Evolutionary conservation across 768 basidiomycete species (phyloP).

Genomic region (Russula virescens): DNA sequence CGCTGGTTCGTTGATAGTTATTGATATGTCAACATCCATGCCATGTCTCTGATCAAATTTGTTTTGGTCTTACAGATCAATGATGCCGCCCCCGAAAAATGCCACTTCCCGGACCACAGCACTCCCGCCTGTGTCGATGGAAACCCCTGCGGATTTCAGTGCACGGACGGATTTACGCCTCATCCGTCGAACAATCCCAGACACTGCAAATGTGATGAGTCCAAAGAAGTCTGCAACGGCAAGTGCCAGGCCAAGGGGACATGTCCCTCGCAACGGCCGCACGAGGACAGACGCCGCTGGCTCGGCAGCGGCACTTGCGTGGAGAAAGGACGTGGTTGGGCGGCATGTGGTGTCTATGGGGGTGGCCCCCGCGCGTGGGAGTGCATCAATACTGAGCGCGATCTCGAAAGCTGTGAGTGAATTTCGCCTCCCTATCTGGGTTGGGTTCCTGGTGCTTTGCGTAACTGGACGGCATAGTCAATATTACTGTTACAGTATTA

Average conservation of each 20-base stretch:
- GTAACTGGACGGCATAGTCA: too few relatives aligned
- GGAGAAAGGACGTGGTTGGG: conserved; percentile 28
- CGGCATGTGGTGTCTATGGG: conserved; percentile 42
- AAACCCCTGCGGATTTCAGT: conserved; percentile 42
- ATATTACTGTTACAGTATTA: too few relatives aligned
- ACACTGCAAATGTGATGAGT: conserved; percentile 39
- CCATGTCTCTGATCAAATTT: too few relatives aligned
- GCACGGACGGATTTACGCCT: conserved; percentile 39
- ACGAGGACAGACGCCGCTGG: conserved; percentile 25
- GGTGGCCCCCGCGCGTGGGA: conserved; percentile 40
- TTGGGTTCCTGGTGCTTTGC: too few relatives aligned
- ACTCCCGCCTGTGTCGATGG: conserved; percentile 33
- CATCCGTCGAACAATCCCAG: conserved; percentile 33
- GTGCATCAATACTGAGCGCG: conserved; percentile 41
- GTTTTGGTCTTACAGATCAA: conserved; percentile 31
- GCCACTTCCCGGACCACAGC: conserved; percentile 40
- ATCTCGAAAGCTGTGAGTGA: conserved; percentile 49
- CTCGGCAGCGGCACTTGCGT: conserved; percentile 30
- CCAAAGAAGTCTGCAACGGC: conserved; percentile 45
- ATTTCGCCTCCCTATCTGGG: too few relatives aligned
- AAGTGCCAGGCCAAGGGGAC: conserved; percentile 31
- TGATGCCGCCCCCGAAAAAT: conserved; percentile 25
- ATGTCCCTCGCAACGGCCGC: conserved; percentile 30
- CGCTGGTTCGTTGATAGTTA: conserved; percentile 31
- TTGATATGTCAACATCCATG: too few relatives aligned